Evolutionary conservation across 768 basidiomycete species (phyloP).

Genomic region (Vararia minispora): DNA sequence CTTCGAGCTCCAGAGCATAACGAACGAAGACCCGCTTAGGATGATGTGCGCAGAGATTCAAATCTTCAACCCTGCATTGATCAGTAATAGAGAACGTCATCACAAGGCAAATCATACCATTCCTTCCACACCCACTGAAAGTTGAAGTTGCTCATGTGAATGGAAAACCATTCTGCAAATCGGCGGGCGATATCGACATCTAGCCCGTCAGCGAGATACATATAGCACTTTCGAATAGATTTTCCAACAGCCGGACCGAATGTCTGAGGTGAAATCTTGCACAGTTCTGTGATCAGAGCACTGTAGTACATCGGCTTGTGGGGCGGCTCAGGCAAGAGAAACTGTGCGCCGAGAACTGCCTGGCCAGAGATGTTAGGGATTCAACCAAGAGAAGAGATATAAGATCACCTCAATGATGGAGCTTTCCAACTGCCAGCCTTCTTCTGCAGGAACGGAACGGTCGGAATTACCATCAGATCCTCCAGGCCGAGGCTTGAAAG

Average conservation of each 20-base stretch:
- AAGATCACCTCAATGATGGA: slow-evolving; percentile 67
- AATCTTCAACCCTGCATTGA: slow-evolving; percentile 70
- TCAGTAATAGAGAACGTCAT: background rate
- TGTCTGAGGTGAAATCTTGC: slow-evolving; percentile 85
- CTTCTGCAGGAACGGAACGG: slow-evolving; percentile 37
- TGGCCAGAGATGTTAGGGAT: slow-evolving; percentile 20
- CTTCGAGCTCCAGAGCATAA: slow-evolving; percentile 78
- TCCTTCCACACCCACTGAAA: slow-evolving; percentile 99
- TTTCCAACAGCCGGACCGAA: slow-evolving; percentile 96
- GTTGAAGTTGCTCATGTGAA: slow-evolving; percentile 95
- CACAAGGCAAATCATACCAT: slow-evolving; percentile 47
- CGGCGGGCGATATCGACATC: slow-evolving; percentile 76
- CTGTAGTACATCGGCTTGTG: slow-evolving; percentile 81
- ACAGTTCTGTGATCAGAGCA: slow-evolving; percentile 83
- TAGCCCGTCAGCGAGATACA: slow-evolving; percentile 67
- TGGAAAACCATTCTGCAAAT: slow-evolving; percentile 90
- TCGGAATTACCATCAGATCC: no score
- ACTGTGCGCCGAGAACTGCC: slow-evolving; percentile 62
- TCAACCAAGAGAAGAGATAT: background rate
- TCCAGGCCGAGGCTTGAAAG: slow-evolving; percentile 73
- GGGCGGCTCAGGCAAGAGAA: slow-evolving; percentile 67
- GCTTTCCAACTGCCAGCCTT: slow-evolving; percentile 81
- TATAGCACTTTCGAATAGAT: slow-evolving; percentile 82
- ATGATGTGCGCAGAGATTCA: slow-evolving; percentile 61
- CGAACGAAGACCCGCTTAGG: slow-evolving; percentile 86